Conservation (phyloP, 495 filamentous ascomycete species). For the Melanomma pulvis-pyrius region DNA sequence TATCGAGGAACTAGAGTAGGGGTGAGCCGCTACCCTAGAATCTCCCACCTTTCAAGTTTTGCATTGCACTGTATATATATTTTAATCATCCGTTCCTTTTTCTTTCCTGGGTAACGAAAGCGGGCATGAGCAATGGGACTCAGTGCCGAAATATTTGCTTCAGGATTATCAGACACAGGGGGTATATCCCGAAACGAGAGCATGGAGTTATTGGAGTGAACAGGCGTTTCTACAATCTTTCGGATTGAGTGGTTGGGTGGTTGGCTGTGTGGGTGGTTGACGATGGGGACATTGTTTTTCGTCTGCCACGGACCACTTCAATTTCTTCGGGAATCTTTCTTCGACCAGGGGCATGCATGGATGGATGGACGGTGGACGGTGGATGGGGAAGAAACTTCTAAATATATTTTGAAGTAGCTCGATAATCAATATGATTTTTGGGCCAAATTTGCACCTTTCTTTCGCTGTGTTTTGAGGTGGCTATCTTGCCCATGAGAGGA, state of each 20-base stretch:
- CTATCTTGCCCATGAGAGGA: no score
- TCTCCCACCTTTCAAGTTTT: not conserved
- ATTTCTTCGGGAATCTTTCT: not conserved
- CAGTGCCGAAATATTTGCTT: not conserved
- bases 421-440: not conserved
- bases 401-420: not conserved
- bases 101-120: not conserved
- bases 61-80: slow-evolving; percentile 5
- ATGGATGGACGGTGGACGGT: not conserved
- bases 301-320: not conserved
- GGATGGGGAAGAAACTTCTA: not conserved
- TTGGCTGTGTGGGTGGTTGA: no score
- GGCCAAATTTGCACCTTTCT: no score
- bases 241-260: not conserved
- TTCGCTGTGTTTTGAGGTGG: no score
- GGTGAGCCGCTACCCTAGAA: not conserved
- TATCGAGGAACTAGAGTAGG: slow-evolving; percentile 12
- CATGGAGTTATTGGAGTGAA: not conserved
- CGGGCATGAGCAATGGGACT: not conserved
- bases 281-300: not conserved
- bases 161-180: not conserved
- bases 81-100: not conserved
- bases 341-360: no score
- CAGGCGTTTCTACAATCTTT: not conserved
- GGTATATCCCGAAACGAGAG: not conserved